Evolutionary conservation across 2,329 filamentous ascomycete genomes (phyloP), one percentile per base, ranked within the genome.

Genomic region (Neurospora sp.): DNA sequence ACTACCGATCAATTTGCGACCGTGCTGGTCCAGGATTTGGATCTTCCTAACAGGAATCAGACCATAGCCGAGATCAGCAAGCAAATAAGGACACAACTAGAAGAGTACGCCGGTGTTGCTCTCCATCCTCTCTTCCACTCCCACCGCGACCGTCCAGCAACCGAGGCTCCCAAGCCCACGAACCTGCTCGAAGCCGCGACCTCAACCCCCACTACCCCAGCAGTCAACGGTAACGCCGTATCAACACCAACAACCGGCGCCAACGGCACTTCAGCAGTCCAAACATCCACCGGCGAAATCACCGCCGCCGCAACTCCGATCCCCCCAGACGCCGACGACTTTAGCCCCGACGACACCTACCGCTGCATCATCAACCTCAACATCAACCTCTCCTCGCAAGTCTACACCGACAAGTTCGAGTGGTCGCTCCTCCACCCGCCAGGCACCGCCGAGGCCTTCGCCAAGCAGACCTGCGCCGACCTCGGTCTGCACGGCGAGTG

Each of bases 391-490:
- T 90, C 93, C 68, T 97, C 96, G 70, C 90, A 92, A 75, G 86
- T 98, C 13, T 98, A 97, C 80, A 96, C 93, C 3, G 96, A 99
- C 84, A 97, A 94, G 77, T 98, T 99, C 73, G 95, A 98, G 79
- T 98, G 95, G 95, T 98, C 95, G 5, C 84, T 99, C 23, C 84
- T 97, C 19, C 94, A 98, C 76, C 93, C 94, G 2, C 91, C 93
- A 1, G 95, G 95, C 28, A 93, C 95, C 58, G 93, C 96, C 0
- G 95, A 99, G 79, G 89, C 91, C 13, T 98, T 98, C 79, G 94
- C 96, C 40, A 93, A 93, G 78, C 89, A 93, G 73, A 98, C 96
- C 0, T 98, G 96, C 78, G 92, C 93, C 38, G 96, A 99, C 78
- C 84, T 99, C 9, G 95, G 95, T 7, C 83, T 99, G 68, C 86